These are phyloP conservation scores for Codiaeum variegatum DNA, from an alignment of 441 rosid species.

Conservation along the genomic window DNA sequence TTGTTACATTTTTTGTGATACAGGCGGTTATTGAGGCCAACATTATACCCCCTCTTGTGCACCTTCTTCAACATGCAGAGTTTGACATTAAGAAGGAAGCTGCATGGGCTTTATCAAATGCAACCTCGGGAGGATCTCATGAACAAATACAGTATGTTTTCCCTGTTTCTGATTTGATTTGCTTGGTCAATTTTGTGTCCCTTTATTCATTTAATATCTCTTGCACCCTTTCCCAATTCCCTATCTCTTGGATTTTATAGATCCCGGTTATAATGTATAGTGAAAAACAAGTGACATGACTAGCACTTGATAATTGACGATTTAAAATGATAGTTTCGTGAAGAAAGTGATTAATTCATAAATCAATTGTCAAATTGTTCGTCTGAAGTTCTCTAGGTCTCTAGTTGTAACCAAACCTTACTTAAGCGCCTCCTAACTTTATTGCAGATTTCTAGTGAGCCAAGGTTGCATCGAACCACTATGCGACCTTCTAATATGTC, in stretches of 20 bases:
- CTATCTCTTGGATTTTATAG: not conserved
- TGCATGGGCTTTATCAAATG: conserved; percentile 23
- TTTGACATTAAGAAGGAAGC: conserved; percentile 32
- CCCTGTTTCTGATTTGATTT: not conserved
- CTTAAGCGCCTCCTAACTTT: not conserved
- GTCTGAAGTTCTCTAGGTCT: not conserved
- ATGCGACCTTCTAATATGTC: conserved; percentile 74
- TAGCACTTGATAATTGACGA: not conserved
- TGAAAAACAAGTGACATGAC: not conserved
- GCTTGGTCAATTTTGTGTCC: not conserved
- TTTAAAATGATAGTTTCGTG: not conserved
- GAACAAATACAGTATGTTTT: conserved; percentile 65
- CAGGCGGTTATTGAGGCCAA: conserved; percentile 69
- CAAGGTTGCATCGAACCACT: conserved; percentile 78
- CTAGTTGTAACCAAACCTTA: not conserved
- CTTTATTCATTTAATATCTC: no score
- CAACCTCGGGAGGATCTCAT: conserved; percentile 70
- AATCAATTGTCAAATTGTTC: not conserved
- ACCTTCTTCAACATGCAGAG: conserved; percentile 72
- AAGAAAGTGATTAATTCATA: not conserved
- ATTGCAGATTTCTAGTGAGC: conserved; percentile 48
- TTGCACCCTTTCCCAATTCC: not conserved
- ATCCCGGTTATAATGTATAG: not conserved
- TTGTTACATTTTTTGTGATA: conserved; percentile 18
- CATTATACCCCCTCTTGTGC: conserved; percentile 50